Conservation (phyloP, 2,329 filamentous ascomycete species). For the Trichocomaceae sp. region DNA sequence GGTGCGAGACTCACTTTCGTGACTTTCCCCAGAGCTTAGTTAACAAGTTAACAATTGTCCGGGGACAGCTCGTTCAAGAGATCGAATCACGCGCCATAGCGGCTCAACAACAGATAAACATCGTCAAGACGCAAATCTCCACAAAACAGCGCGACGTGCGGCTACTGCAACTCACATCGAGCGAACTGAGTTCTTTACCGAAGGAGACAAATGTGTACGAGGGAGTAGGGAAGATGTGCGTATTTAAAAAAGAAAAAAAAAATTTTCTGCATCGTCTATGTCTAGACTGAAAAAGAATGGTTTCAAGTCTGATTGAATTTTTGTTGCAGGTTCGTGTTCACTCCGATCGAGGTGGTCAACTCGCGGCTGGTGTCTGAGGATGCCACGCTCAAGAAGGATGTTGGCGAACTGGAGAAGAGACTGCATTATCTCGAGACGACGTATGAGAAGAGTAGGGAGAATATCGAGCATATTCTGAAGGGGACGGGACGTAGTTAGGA, state of each 20-base stretch:
- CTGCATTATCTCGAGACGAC: slow-evolving; percentile 91
- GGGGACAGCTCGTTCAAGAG: slow-evolving; percentile 73
- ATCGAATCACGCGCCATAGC: slow-evolving; percentile 84
- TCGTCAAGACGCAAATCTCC: slow-evolving; percentile 77
- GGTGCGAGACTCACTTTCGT: slow-evolving; percentile 43
- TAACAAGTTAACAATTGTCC: not conserved
- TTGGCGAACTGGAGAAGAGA: slow-evolving; percentile 77
- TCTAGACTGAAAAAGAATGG: not conserved
- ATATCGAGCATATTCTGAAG: slow-evolving; percentile 81
- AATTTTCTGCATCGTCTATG: not conserved
- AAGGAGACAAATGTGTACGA: slow-evolving; percentile 78
- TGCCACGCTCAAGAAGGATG: slow-evolving; percentile 67
- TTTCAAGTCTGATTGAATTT: not conserved
- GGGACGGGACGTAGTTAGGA: slow-evolving; percentile 29
- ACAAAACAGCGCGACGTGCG: slow-evolving; percentile 83
- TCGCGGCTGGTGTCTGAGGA: slow-evolving; percentile 69
- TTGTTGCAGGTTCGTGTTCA: slow-evolving; percentile 70
- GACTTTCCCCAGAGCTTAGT: no score
- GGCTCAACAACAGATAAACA: slow-evolving; percentile 84
- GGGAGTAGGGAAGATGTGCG: slow-evolving; percentile 93
- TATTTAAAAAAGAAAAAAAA: no score
- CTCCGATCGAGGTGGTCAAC: slow-evolving; percentile 65
- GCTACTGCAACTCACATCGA: slow-evolving; percentile 77
- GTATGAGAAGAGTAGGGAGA: slow-evolving; percentile 84
- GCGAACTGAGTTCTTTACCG: slow-evolving; percentile 72